Evolutionary conservation across 2,329 filamentous ascomycete species (phyloP).

Genomic region (Tolypocladium nubicola): DNA sequence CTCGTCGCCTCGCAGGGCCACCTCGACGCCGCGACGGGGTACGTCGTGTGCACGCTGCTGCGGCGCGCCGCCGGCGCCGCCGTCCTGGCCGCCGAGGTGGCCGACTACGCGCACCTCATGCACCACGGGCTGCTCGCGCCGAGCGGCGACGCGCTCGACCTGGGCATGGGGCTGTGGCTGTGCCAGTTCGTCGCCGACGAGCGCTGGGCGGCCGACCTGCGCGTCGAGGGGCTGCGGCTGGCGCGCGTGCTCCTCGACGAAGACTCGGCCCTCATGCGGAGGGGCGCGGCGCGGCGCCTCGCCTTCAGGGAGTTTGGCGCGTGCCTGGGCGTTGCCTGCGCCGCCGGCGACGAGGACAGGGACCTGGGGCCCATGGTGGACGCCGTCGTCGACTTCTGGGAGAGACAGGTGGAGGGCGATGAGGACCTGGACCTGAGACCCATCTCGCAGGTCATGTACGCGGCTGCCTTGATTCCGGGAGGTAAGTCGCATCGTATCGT

Average conservation of each 20-base stretch:
- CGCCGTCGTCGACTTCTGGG: constrained; percentile 22
- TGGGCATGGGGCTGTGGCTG: constrained; percentile 50
- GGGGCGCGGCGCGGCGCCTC: constrained; percentile 20
- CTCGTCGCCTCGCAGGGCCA: constrained; percentile 42
- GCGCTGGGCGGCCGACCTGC: constrained; percentile 33
- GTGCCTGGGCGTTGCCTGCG: constrained; percentile 34
- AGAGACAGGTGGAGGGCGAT: constrained; percentile 17
- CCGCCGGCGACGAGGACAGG: constrained; percentile 18
- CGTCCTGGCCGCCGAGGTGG: constrained; percentile 35
- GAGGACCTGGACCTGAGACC: constrained; percentile 32
- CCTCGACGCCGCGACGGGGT: constrained; percentile 45
- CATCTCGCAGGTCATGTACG: constrained; percentile 48
- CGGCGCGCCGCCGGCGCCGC: constrained; percentile 25
- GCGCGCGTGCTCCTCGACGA: constrained; percentile 12
- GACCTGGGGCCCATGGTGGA: constrained; percentile 14
- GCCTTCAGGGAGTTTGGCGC: constrained; percentile 47
- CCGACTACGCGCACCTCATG: constrained; percentile 39
- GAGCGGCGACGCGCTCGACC: constrained; percentile 40
- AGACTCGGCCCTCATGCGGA: constrained; percentile 10
- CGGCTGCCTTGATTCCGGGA: constrained; percentile 41
- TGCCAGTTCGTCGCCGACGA: constrained; percentile 38
- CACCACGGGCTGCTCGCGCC: constrained; percentile 28
- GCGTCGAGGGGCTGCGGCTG: constrained; percentile 15
- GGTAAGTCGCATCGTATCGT: constrained; percentile 26
- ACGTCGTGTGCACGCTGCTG: constrained; percentile 36